Evolutionary conservation across 163 green algal species (phyloP).

Genomic region (Smithsoniella earleae): DNA sequence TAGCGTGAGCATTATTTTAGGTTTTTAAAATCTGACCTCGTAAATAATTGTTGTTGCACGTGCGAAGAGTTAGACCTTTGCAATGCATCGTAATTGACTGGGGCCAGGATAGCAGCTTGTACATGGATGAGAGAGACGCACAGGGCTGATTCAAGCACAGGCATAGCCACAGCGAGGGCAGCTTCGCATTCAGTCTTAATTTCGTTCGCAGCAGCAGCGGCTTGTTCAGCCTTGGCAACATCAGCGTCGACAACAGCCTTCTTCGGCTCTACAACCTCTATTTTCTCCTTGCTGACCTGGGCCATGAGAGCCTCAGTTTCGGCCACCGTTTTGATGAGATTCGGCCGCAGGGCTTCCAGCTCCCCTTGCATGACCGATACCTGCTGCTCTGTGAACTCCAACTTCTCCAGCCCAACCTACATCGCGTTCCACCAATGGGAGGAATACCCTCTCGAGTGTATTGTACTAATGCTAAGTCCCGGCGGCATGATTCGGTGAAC

Average conservation of each 20-base stretch:
- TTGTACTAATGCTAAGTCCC: too few relatives aligned
- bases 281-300: constrained; percentile 49
- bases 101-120: too few relatives aligned
- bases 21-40: too few relatives aligned
- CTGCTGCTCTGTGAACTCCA: constrained; percentile 50
- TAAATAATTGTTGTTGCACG: too few relatives aligned
- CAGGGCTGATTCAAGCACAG: constrained; percentile 45
- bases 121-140: constrained; percentile 43
- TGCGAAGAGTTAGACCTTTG: too few relatives aligned
- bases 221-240: constrained; percentile 42
- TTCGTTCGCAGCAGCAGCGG: constrained; percentile 42
- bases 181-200: constrained; percentile 66
- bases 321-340: constrained; percentile 56
- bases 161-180: constrained; percentile 57
- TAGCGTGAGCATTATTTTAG: too few relatives aligned
- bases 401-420: constrained; percentile 52
- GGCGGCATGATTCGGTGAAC: too few relatives aligned
- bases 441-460: not conserved
- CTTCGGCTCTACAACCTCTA: constrained; percentile 55
- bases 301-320: constrained; percentile 57
- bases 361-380: constrained; percentile 48
- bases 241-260: constrained; percentile 51
- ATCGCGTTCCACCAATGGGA: constrained; percentile 13
- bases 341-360: constrained; percentile 53
- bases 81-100: too few relatives aligned